Evolutionary conservation across 139 green algal species (phyloP), one percentile per base, ranked within the genome.

Genomic region (Chlorella sp.): DNA sequence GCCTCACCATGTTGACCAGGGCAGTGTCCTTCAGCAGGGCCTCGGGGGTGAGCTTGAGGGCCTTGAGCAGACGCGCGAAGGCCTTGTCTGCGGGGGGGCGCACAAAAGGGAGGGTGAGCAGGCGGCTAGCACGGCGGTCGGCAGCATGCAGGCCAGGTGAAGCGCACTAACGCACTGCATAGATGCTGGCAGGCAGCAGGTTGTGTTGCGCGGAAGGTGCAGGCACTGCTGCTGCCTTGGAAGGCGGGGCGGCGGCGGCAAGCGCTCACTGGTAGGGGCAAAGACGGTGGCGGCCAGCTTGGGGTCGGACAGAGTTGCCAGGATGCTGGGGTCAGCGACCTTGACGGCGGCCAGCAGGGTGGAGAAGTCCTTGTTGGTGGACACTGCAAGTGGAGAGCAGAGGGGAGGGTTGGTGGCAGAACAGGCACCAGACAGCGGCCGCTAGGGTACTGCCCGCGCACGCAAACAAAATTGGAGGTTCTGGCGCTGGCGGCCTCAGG

Each of bases 261-360:
- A 14, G 21, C 30, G 40, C 11, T 36, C 71, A 79, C 64, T 14
- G 34, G 36, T 30, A 34, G 75, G 75, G 34, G 75, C 75, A 48
- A 81, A 81, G n/a, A 81, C 75, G 34, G 75, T 81, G 75, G 75
- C 75, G n/a, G 36, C 75, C 16, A 81, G 75, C 75, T 81, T 39
- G 75, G 75, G 75, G 75, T 81, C 37, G n/a, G n/a, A 48, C 4
- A 81, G 75, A 9, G 75, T 30, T 34, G 36, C 75, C 15, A 81
- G 75, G 75, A 81, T 81, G 75, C 34, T 21, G n/a, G 36, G 36
- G 34, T 81, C 75, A 7, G 75, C 75, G n/a, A 34, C 75, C 75
- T 42, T 37, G n/a, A 81, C 34, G n/a, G 75, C 75, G 16, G 36
- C 75, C 14, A 81, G 75, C 75, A 81, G 75, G 16, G 53, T 53